Base-by-base conservation (phyloP, 2,329 filamentous ascomycete species). In the Trichoderma sp. region DNA sequence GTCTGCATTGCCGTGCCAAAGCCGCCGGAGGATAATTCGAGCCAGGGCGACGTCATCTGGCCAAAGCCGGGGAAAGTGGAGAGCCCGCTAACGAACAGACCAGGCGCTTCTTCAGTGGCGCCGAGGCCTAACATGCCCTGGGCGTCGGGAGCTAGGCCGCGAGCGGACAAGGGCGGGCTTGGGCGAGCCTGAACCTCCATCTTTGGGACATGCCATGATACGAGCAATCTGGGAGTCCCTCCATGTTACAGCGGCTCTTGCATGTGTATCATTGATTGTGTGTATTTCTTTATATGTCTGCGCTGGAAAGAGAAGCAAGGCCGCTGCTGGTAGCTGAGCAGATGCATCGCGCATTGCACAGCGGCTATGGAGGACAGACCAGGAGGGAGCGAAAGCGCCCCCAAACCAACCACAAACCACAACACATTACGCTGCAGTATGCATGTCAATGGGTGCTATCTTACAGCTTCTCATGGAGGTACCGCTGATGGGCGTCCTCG, bases 1-100 rank as follows among this genome's bases (percentile, higher is more conserved):
- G 24, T 28, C 15, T 63, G 61, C 61, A 63, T 63, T 63, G 52
- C 61, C 61, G 61, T 43, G 61, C 41, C 52, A 63, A 56, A 63
- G 61, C 61, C 61, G 60, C 26, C 59, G 60, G 61, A 63, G 6
- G 19, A 39, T 63, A 24, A 41, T 15, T 39, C 48, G 43, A 0
- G 41, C 26, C 28, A 56, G 24, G 34, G 41, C 51, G 51, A 63
- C 61, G 61, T 63, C 61, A 63, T 63, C 39, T 63, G 51, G 61
- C 61, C 52, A 56, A 48, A 48, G 52, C 43, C 61, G 52, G 61
- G 60, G 52, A 56, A 39, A 64, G 61, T 57, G 61, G 61, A 64
- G 51, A 57, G 51, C 43, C 58, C 30, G 41, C 30, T 30, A 30
- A 9, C 1, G 7, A 1, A 30, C 30, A 9, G 30, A 9, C 30